Conservation (phyloP, 768 basidiomycete genomes). For the Paxillus rubicundulus region DNA sequence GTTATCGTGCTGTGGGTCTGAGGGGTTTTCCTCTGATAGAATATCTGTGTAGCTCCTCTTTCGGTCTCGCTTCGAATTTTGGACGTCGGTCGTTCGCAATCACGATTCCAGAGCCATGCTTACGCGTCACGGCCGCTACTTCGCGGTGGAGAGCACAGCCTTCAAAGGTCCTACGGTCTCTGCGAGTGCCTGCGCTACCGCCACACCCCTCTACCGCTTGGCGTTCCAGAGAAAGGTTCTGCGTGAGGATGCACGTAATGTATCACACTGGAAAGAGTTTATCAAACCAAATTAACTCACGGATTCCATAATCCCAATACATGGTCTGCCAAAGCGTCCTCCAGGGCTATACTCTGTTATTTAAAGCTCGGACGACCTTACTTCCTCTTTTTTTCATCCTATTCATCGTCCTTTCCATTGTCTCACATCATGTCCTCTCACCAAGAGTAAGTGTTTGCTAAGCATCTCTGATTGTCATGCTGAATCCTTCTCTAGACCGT, state of each 20-base stretch:
- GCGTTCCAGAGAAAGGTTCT: background rate
- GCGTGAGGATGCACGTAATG: conserved; percentile 10
- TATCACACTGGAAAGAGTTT: conserved; percentile 28
- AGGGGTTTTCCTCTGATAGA: background rate
- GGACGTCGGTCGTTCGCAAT: background rate
- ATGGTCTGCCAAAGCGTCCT: conserved; percentile 18
- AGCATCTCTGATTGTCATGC: background rate
- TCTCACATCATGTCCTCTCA: conserved; percentile 20
- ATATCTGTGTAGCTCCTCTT: background rate
- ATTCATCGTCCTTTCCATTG: background rate
- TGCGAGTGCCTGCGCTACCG: conserved; percentile 10
- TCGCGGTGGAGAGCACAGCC: conserved; percentile 27
- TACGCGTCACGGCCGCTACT: background rate
- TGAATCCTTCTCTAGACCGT: conserved; percentile 10
- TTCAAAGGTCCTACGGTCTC: conserved; percentile 3
- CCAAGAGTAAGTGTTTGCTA: conserved; percentile 13
- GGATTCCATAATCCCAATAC: conserved; percentile 17
- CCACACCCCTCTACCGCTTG: background rate
- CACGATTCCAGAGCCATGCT: background rate
- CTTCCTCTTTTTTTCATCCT: conserved; percentile 2
- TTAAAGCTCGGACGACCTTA: conserved; percentile 18
- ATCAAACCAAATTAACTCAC: conserved; percentile 19
- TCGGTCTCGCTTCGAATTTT: background rate
- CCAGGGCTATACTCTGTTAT: conserved; percentile 11
- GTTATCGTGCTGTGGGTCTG: background rate